Evolutionary conservation across 2,329 filamentous ascomycete genomes (phyloP).

Genomic region (Clarireedia hainanense): DNA sequence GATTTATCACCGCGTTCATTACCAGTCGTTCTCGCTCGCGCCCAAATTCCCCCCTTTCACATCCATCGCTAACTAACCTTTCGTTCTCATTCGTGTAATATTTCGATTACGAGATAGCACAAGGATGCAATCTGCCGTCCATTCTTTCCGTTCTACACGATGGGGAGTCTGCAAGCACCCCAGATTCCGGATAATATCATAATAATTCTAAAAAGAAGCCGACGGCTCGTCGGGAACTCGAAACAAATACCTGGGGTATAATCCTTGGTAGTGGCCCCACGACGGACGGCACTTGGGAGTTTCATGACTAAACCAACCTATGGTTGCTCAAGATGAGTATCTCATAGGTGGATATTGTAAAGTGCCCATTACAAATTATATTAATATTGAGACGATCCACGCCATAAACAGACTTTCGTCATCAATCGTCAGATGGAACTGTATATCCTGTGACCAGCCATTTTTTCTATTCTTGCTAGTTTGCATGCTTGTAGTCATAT

Average conservation of each 20-base stretch:
- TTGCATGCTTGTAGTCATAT: neutral
- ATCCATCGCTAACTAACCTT: neutral
- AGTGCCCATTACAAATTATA: neutral
- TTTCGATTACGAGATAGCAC: neutral
- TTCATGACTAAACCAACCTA: neutral
- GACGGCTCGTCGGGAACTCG: slow-evolving; percentile 15
- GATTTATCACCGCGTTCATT: too few species aligned
- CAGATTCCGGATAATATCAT: slow-evolving; percentile 1
- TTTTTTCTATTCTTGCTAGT: neutral
- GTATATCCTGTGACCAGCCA: slow-evolving; percentile 3
- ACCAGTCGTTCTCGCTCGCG: too few species aligned
- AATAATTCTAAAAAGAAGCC: slow-evolving; percentile 4
- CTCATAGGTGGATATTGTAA: neutral
- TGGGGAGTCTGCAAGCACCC: neutral
- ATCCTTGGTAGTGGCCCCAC: neutral
- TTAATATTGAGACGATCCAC: slow-evolving; percentile 4
- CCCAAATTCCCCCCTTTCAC: too few species aligned
- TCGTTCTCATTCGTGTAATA: neutral
- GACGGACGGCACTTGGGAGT: neutral
- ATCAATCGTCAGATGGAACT: neutral
- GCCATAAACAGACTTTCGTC: neutral
- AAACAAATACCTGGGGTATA: slow-evolving; percentile 9
- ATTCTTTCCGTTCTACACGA: neutral
- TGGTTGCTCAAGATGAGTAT: neutral
- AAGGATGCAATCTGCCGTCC: neutral